These are phyloP conservation scores for Debaryomyces hansenii DNA, from an alignment of 805 yeast species.

Conservation along the genomic window DNA sequence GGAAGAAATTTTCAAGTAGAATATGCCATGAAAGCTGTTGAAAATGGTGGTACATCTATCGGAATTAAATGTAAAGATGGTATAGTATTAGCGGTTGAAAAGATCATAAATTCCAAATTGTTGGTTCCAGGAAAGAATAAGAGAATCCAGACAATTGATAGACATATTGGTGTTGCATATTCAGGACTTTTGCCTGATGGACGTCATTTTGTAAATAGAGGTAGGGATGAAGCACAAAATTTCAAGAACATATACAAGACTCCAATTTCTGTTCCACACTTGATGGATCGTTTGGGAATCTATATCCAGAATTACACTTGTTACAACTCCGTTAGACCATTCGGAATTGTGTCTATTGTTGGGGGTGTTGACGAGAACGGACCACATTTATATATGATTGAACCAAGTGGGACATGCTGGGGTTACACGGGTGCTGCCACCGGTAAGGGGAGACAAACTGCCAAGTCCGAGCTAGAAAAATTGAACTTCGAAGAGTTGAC, in stretches of 20 bases:
- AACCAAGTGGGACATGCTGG: slow-evolving; percentile 97
- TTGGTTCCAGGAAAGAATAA: slow-evolving; percentile 86
- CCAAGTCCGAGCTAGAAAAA: slow-evolving; percentile 94
- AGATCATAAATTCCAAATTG: slow-evolving; percentile 80
- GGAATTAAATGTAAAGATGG: slow-evolving; percentile 94
- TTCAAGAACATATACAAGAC: slow-evolving; percentile 77
- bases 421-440: slow-evolving; percentile 97
- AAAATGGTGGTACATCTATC: slow-evolving; percentile 92
- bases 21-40: slow-evolving; percentile 96
- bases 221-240: slow-evolving; percentile 84
- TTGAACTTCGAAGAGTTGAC: slow-evolving; percentile 68
- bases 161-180: slow-evolving; percentile 91
- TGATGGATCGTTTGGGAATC: slow-evolving; percentile 84
- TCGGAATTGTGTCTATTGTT: slow-evolving; percentile 87
- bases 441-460: slow-evolving; percentile 98
- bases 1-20: slow-evolving; percentile 97
- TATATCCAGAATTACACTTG: slow-evolving; percentile 95
- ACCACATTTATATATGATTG: slow-evolving; percentile 92
- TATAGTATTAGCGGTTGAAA: slow-evolving; percentile 96
- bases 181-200: slow-evolving; percentile 98
- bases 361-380: slow-evolving; percentile 94
- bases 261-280: slow-evolving; percentile 74
- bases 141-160: slow-evolving; percentile 89
- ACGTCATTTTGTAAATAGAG: slow-evolving; percentile 86
- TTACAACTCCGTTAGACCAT: slow-evolving; percentile 96